Base-by-base conservation (phyloP, 1,284 basidiomycete species). In the Fereydounia khargensis region DNA sequence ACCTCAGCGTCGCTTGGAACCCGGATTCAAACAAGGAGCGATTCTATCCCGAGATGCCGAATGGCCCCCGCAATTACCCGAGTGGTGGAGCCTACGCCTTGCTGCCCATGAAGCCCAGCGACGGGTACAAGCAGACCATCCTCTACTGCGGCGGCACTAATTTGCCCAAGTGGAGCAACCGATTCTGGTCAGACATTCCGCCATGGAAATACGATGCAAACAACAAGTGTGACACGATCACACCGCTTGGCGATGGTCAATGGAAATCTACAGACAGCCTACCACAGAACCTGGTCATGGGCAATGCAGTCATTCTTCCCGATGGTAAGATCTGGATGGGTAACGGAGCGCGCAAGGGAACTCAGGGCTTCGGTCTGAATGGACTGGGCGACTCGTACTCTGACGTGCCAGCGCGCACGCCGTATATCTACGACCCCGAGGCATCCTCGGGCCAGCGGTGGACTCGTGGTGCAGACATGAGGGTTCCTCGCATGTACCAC, bases 381-480 rank as follows among this genome's bases (percentile, higher is more conserved):
- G 49, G 62, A 1, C 46, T 74, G 10, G 75, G 74, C 17, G 60
- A 74, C 33, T 70, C 70, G 10, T 76, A 53, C 43, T 63, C 56
- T n/a, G 69, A 72, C 49, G 59, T 68, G 39, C 68, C 69, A 0
- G 54, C 49, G 13, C 57, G 44, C 19, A 42, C 55, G 42, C 59
- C 59, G 13, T 40, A 57, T 23, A 51, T 70, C 19, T 72, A 70
- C 62, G 42, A 70, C 38, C 69, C 69, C 11, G 4, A 17, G 8
- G 33, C 27, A 17, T 39, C 46, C 40, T 50, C 40, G 21, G 68
- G 69, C 39, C 45, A 47, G 37, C 52, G 65, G 13, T 68, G 60
- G 57, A 58, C 42, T 36, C 39, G 47, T 14, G 63, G 56, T 20
- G 64, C 47, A 2, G 22, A n/a, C 24, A 46, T 48, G 40, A 55